Evolutionary conservation across 352 stramenopile species (phyloP).

Genomic region (Phytophthora syringae): DNA sequence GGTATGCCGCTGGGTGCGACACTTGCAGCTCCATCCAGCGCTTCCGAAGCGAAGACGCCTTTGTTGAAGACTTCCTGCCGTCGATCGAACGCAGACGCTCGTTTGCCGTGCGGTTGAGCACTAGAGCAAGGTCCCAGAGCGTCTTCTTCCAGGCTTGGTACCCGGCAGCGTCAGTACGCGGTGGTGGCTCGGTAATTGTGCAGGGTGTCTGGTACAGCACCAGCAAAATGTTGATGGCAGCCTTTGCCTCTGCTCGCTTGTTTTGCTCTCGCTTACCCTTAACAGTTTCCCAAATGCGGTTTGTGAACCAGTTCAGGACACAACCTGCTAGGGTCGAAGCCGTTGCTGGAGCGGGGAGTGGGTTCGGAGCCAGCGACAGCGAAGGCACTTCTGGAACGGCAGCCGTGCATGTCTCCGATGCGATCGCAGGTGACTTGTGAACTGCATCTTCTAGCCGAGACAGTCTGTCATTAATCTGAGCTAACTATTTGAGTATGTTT

Average conservation of each 20-base stretch:
- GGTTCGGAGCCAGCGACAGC: too few relatives aligned
- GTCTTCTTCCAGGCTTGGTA: background rate
- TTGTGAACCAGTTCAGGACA: background rate
- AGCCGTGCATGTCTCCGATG: background rate
- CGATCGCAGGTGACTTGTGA: background rate
- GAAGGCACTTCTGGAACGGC: too few relatives aligned
- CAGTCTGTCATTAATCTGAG: background rate
- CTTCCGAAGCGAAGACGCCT: background rate
- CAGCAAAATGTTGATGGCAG: constrained; percentile 14
- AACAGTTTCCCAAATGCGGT: too few relatives aligned
- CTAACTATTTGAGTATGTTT: constrained; percentile 11
- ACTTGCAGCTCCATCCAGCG: background rate
- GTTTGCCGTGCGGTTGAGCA: too few relatives aligned
- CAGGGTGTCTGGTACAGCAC: constrained; percentile 11
- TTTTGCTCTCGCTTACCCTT: constrained; percentile 11
- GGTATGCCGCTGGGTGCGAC: background rate
- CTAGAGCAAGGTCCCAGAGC: background rate
- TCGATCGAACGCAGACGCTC: background rate
- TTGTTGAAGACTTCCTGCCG: background rate
- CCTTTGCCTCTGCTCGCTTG: constrained; percentile 7
- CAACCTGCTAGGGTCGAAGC: constrained; percentile 8
- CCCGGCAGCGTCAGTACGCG: too few relatives aligned
- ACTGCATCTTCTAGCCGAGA: background rate
- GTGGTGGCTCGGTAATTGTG: background rate
- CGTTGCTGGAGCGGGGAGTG: constrained; percentile 2